These are phyloP conservation scores for Umbellularia californica DNA, from an alignment of 164 flowering plant species.

Conservation along the genomic window DNA sequence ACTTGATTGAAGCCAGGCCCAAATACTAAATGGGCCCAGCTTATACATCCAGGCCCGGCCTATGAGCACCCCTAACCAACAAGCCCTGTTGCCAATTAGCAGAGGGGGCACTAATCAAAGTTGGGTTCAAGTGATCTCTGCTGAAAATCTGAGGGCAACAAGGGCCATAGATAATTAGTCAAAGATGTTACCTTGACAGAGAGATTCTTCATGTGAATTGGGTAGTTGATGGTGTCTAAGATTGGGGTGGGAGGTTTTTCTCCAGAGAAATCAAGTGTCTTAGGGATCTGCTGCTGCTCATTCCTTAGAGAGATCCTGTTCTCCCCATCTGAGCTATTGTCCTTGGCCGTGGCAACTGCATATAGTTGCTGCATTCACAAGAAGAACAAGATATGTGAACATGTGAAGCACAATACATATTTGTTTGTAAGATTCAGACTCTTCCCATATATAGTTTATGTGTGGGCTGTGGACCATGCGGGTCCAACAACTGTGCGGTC, in stretches of 20 bases:
- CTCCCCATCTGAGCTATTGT: neutral
- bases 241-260: slow-evolving; percentile 16
- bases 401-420: too few relatives aligned
- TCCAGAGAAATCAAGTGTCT: slow-evolving; percentile 12
- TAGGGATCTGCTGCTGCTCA: neutral
- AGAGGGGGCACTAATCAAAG: neutral
- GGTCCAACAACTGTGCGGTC: too few relatives aligned
- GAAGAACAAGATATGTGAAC: neutral
- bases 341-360: slow-evolving; percentile 1
- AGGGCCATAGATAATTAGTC: too few relatives aligned
- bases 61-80: neutral
- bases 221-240: slow-evolving; percentile 14
- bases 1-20: neutral
- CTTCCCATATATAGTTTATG: neutral
- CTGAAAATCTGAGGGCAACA: too few relatives aligned
- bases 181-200: slow-evolving; percentile 3
- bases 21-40: neutral
- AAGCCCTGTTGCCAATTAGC: neutral
- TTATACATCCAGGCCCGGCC: neutral
- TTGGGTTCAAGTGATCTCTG: too few relatives aligned
- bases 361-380: neutral
- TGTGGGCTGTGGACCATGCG: too few relatives aligned
- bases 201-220: slow-evolving; percentile 17
- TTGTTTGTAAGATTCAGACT: neutral
- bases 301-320: neutral